Conservation (phyloP, 2,329 filamentous ascomycete genomes). For the Neobulgaria alba region DNA sequence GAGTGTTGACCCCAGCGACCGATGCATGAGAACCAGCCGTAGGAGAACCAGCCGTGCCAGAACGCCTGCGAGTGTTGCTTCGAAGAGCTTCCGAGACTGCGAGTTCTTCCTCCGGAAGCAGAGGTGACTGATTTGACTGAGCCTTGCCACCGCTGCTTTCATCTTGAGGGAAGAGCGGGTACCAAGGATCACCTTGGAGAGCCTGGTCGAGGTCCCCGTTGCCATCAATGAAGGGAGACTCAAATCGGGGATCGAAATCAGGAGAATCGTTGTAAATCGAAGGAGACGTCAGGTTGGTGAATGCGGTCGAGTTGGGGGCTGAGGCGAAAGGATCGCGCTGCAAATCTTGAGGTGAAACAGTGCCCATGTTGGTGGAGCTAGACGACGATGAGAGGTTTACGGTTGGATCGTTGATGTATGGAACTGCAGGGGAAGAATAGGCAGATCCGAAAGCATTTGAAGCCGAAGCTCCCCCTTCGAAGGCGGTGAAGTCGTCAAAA, state of each 20-base stretch:
- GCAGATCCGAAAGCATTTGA: conserved; percentile 22
- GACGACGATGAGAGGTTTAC: conserved; percentile 28
- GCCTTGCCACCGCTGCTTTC: conserved; percentile 28
- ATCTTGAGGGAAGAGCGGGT: conserved; percentile 58
- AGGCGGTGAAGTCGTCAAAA: conserved; percentile 45
- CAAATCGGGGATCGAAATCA: conserved; percentile 64
- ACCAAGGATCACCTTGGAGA: conserved; percentile 51
- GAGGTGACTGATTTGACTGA: conserved; percentile 19
- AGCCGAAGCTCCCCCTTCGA: conserved; percentile 34
- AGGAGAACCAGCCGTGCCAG: conserved; percentile 33
- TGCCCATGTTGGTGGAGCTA: conserved; percentile 51
- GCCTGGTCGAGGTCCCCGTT: conserved; percentile 41
- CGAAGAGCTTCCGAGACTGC: conserved; percentile 37
- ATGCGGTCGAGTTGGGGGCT: conserved; percentile 70
- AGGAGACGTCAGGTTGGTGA: conserved; percentile 80
- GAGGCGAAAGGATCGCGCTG: conserved; percentile 62
- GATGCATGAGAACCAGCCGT: conserved; percentile 53
- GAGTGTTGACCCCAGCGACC: conserved; percentile 53
- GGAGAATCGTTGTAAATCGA: conserved; percentile 72
- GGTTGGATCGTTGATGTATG: conserved; percentile 42
- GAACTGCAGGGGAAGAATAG: conserved; percentile 28
- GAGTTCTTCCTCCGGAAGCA: conserved; percentile 37
- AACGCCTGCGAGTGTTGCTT: conserved; percentile 33
- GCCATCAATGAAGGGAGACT: conserved; percentile 66
- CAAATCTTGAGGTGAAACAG: conserved; percentile 79